Percentiles rank a stretch among this genome's conserved stretches.
These are phyloP conservation scores for Rhododendron williamsianum DNA, from an alignment of 148 eudicot species.

Conservation along the genomic window DNA sequence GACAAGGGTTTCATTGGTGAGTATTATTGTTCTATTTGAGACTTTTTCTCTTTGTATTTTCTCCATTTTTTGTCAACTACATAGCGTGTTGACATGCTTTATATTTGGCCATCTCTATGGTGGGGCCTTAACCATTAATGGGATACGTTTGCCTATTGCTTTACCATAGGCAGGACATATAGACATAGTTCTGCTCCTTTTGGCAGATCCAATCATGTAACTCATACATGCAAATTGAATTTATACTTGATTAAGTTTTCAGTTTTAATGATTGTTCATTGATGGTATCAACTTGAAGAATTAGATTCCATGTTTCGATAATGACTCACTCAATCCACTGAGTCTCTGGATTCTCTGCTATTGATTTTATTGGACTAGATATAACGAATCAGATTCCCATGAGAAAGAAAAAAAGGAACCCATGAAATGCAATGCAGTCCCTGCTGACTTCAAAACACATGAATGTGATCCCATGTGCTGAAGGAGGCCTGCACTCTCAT, in stretches of 20 bases:
- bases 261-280: neutral
- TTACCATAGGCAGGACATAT: neutral
- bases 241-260: neutral
- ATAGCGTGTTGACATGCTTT: neutral
- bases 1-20: constrained; percentile 39
- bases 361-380: neutral
- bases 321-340: neutral
- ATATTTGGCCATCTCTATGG: neutral
- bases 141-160: neutral
- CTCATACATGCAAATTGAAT: neutral
- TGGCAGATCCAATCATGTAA: neutral
- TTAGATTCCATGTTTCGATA: neutral
- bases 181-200: neutral
- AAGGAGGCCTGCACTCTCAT: neutral
- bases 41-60: neutral
- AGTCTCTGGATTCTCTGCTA: neutral
- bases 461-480: neutral
- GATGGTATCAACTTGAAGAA: neutral
- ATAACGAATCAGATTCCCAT: neutral
- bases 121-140: neutral
- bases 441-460: neutral
- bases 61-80: neutral
- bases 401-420: neutral
- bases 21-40: neutral
- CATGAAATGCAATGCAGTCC: neutral